Base-by-base conservation (phyloP, 1,139 yeast genomes). In the Candida tetrigidarum region DNA sequence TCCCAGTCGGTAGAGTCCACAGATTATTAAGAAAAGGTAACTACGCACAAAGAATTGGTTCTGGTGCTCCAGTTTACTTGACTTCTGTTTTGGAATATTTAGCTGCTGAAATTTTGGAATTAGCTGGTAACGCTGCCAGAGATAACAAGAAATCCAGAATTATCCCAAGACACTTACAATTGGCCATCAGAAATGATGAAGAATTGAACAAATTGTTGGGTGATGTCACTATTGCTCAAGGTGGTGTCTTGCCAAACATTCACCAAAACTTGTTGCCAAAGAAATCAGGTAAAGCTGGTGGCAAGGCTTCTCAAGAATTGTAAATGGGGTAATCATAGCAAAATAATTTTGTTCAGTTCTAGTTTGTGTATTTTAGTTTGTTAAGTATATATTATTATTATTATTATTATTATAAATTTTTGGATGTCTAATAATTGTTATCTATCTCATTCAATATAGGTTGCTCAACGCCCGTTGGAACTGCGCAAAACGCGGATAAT, bases 1-100 rank as follows among this genome's bases (percentile, higher is more conserved):
- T 93, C 96, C 98, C 98, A 77, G 98, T 93, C 61, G 98, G 98
- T 76, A 93, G 98, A 86, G 95, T 92, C 59, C 98, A 92, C 83
- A 86, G 97, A 81, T 83, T 91, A 65, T 80, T 92, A 66, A 89
- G 96, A 83, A 91, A 88, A 78, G 98, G 98, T 67, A 92, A 92
- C 85, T 92, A 92, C 79, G 97, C 97, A 63, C 97, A 92, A 81
- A 88, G 98, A 83, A 86, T 92, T 64, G 98, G 98, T 83, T 92
- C 97, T 59, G 97, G 97, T 81, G 96, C 96, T 62, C 95, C 95
- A 73, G 95, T 92, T 56, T 92, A 91, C 78, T 80, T 92, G 62
- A 93, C 98, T 57, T 96, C 98, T 41, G 98, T 92, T 49, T 84
- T 92, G 61, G 98, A 92, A 76, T 92, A 92, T 71, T 81, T 92